These are phyloP conservation scores for Nemania sp. DNA, from an alignment of 2,329 filamentous ascomycete species.

Conservation along the genomic window DNA sequence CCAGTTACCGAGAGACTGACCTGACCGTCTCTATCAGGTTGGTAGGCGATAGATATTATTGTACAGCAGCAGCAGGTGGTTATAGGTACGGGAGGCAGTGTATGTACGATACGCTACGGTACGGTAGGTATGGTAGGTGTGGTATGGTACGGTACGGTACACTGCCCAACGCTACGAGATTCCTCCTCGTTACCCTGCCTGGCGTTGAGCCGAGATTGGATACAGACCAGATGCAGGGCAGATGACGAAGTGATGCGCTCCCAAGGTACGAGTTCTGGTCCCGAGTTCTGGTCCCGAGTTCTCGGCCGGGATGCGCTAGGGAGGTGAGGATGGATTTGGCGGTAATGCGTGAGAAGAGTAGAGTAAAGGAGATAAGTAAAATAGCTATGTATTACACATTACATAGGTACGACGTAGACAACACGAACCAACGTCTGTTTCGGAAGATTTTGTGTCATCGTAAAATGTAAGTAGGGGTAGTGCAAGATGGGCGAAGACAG, in stretches of 20 bases:
- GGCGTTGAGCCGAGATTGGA: slow-evolving; percentile 13
- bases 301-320: neutral
- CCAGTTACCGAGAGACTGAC: no score
- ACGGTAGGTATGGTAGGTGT: neutral
- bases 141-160: no score
- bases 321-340: neutral
- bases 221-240: slow-evolving; percentile 12
- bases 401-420: neutral
- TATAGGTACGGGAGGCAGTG: no score
- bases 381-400: slow-evolving; percentile 3
- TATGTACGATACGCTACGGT: neutral
- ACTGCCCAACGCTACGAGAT: slow-evolving; percentile 1
- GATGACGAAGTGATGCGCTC: slow-evolving; percentile 15
- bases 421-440: neutral
- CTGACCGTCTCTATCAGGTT: neutral
- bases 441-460: neutral
- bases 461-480: neutral
- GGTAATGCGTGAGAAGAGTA: neutral
- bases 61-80: no score
- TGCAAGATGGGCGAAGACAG: neutral
- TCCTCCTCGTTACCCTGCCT: slow-evolving; percentile 17
- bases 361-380: neutral
- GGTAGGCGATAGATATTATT: neutral
- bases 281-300: neutral
- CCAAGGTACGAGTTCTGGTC: neutral